A percentile compares a stretch with the other conserved stretches of the same genome.
phyloP scores from a whole-genome alignment of 129 eudicot species.

The Centrapalus pauciflorus region DNA sequence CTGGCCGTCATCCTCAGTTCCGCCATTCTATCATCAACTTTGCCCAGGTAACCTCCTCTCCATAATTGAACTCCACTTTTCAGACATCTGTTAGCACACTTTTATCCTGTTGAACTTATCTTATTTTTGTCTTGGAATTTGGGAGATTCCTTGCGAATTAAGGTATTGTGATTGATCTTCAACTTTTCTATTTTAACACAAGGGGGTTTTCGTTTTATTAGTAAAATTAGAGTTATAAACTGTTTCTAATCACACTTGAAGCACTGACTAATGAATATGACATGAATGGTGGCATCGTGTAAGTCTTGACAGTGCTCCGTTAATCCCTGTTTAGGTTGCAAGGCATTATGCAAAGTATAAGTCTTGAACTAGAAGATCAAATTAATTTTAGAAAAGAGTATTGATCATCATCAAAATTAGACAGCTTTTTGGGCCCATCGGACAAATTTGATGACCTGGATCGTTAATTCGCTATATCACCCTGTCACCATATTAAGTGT shows the following conservation, averaged over 20 bases:
- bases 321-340: too few relatives aligned
- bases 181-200: neutral
- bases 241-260: neutral
- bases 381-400: too few relatives aligned
- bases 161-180: neutral
- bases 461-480: too few relatives aligned
- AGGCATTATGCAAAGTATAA: too few relatives aligned
- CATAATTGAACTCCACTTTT: neutral
- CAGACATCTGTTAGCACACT: neutral
- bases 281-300: too few relatives aligned
- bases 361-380: too few relatives aligned
- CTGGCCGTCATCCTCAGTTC: constrained; percentile 54
- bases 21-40: constrained; percentile 49
- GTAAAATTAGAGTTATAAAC: neutral
- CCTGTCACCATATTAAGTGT: too few relatives aligned
- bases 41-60: constrained; percentile 49
- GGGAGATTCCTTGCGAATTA: neutral
- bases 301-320: too few relatives aligned
- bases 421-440: too few relatives aligned
- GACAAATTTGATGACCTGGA: too few relatives aligned
- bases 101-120: neutral
- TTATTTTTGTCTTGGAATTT: neutral
- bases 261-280: too few relatives aligned
- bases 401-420: too few relatives aligned
- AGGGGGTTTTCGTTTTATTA: neutral